These are phyloP conservation scores for Schoenoplectus triqueter DNA, from an alignment of 202 grass and related monocot genomes.

Conservation along the genomic window DNA sequence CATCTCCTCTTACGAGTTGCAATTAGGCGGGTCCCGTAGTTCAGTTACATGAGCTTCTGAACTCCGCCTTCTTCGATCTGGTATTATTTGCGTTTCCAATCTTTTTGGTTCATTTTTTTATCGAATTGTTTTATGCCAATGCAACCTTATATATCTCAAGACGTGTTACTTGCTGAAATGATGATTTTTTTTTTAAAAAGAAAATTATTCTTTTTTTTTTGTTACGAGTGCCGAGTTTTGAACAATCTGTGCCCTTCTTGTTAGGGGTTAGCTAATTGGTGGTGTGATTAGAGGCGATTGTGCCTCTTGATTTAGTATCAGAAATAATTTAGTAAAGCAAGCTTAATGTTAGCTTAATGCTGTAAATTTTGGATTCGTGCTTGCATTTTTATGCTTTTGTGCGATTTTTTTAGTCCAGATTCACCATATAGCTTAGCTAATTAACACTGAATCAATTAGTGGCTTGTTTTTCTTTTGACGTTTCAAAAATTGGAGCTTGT, in stretches of 20 bases:
- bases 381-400: constrained; percentile 1
- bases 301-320: not conserved
- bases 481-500: constrained; percentile 7
- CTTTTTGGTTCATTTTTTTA: not conserved
- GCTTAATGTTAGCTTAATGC: not conserved
- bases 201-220: not conserved
- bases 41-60: not conserved
- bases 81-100: constrained; percentile 3
- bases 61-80: constrained; percentile 21
- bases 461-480: not conserved
- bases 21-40: not conserved
- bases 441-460: not conserved
- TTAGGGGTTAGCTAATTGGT: not conserved
- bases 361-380: not conserved
- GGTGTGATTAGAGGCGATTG: not conserved
- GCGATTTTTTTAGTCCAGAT: not conserved
- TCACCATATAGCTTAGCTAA: constrained; percentile 14
- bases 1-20: not conserved
- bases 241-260: not conserved
- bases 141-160: not conserved
- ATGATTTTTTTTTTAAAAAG: not conserved
- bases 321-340: not conserved
- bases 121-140: not conserved
- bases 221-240: not conserved
- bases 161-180: not conserved